Base-by-base conservation (phyloP, 1,284 basidiomycete genomes). In the Trametes versicolor region DNA sequence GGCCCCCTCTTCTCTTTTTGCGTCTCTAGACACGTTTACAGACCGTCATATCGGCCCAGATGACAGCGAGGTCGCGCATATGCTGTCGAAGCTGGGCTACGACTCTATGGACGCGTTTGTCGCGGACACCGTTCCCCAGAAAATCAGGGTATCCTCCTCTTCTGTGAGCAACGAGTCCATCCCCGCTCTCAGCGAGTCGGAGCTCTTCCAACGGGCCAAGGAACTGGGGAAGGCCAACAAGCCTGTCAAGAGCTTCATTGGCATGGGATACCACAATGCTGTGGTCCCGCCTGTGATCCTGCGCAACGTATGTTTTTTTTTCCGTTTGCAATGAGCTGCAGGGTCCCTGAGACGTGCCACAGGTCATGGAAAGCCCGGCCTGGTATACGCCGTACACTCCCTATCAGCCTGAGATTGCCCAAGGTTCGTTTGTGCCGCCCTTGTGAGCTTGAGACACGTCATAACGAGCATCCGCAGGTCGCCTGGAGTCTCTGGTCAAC, bases 321-420 rank as follows among this genome's bases (percentile, higher is more conserved):
- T 10, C 37, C 39, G 23, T 45, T 27, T n/a, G 29, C 41, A 9
- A 21, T 36, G 23, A 48, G 47, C 17, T 10, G 21, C 47, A 36
- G 29, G 37, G 1, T 29, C 17, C 41, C 39, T 51, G 17, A 65
- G 45, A 23, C 32, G 13, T 39, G 57, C 19, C n/a, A 17, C 67
- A 96, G 94, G 82, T 97, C 68, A 91, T 96, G 82, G 97, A 99
- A 80, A 99, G 98, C 77, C 97, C 97, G 27, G 94, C 92, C 12
- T 99, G 97, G 97, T 99, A 99, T 80, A 99, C 97, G 3, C 95
- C 94, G 56, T 99, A 99, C 79, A 98, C 96, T 2, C 97, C 97
- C 1, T 93, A 93, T 76, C 95, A 97, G 77, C 93, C 95, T 8
- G 95, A 98, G 81, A 93, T 97, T 75, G 89, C 96, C 21, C 95